Evolutionary conservation across 169 alveolate genomes (phyloP).

Genomic region (Plasmodium gonderi): DNA sequence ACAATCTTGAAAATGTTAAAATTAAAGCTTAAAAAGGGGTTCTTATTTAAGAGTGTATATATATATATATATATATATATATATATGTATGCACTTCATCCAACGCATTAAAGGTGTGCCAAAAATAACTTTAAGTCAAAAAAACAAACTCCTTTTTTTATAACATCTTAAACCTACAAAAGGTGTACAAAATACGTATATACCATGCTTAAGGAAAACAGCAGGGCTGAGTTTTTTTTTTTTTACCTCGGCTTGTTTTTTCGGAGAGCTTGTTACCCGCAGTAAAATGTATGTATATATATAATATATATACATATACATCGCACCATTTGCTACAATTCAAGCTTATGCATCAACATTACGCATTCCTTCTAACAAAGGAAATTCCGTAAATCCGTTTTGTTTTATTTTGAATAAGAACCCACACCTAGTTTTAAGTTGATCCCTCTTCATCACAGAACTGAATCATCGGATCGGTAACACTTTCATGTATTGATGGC

Average conservation of each 20-base stretch:
- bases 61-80: background rate
- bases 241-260: background rate
- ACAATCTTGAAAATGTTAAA: background rate
- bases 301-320: background rate
- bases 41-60: background rate
- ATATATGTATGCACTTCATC: background rate
- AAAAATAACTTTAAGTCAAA: background rate
- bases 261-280: background rate
- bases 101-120: background rate
- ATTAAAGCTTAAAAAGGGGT: background rate
- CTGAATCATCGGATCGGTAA: constrained; percentile 64
- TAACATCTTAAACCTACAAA: background rate
- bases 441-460: constrained; percentile 51
- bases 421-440: constrained; percentile 3
- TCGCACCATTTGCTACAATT: background rate
- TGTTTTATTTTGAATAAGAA: background rate
- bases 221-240: background rate
- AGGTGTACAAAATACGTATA: background rate
- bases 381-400: background rate
- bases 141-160: background rate
- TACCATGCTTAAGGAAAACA: background rate
- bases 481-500: constrained; percentile 70
- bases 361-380: no score
- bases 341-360: background rate
- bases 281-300: background rate